These are phyloP conservation scores for Rosellinia necatrix DNA, from an alignment of 2,329 filamentous ascomycete genomes.

Conservation along the genomic window DNA sequence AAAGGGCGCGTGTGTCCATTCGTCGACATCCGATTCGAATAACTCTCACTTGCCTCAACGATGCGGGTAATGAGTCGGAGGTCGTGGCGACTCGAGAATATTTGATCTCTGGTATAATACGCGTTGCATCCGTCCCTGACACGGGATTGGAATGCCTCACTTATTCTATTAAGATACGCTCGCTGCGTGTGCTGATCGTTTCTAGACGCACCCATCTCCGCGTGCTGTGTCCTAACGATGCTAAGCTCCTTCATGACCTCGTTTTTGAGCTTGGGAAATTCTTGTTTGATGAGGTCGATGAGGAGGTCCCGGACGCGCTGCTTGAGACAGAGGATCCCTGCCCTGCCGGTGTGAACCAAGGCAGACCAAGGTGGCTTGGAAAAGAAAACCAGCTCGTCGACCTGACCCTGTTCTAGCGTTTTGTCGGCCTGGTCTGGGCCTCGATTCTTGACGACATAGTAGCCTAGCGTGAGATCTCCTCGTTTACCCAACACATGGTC, in stretches of 20 bases:
- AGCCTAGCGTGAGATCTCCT: constrained; percentile 50
- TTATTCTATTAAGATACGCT: constrained; percentile 37
- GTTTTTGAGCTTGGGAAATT: constrained; percentile 37
- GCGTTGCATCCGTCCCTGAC: constrained; percentile 34
- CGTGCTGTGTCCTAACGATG: constrained; percentile 7
- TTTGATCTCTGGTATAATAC: constrained; percentile 29
- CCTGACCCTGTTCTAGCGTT: constrained; percentile 39
- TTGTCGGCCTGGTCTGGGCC: constrained; percentile 48
- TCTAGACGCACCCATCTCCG: constrained; percentile 35
- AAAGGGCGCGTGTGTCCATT: constrained; percentile 37
- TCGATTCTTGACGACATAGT: constrained; percentile 55
- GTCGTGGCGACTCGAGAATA: constrained; percentile 31
- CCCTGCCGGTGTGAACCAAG: constrained; percentile 4
- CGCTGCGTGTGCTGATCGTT: constrained; percentile 33
- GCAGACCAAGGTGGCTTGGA: constrained; percentile 42
- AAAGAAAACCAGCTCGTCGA: constrained; percentile 47
- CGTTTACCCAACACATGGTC: constrained; percentile 49
- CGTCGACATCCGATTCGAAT: constrained; percentile 28
- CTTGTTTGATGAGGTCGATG: constrained; percentile 46
- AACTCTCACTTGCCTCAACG: constrained; percentile 34
- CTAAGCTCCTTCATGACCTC: constrained; percentile 32
- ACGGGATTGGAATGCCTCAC: constrained; percentile 36
- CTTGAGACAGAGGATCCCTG: constrained; percentile 42
- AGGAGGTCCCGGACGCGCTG: constrained; percentile 45
- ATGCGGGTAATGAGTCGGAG: constrained; percentile 39